Evolutionary conservation across 2,329 filamentous ascomycete species (phyloP).

Genomic region (Metarhizium anisopliae): DNA sequence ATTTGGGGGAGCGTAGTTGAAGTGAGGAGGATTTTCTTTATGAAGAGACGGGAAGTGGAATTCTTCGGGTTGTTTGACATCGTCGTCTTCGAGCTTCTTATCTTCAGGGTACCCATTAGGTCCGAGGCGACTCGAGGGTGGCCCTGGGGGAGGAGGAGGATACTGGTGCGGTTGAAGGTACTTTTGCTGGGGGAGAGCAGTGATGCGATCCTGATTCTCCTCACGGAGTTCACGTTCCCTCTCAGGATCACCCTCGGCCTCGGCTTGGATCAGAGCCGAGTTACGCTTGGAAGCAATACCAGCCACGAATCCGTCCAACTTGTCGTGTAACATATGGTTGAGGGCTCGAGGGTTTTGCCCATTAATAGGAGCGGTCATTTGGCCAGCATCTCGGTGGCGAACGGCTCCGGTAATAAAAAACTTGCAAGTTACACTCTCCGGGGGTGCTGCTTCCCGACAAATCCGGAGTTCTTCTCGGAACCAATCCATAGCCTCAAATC

Average conservation of each 20-base stretch:
- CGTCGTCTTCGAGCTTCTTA: slow-evolving; percentile 21
- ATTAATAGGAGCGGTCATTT: slow-evolving; percentile 36
- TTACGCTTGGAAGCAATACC: slow-evolving; percentile 81
- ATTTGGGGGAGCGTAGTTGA: slow-evolving; percentile 45
- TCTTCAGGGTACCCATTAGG: slow-evolving; percentile 31
- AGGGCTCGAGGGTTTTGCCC: slow-evolving; percentile 42
- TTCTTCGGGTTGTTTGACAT: slow-evolving; percentile 20
- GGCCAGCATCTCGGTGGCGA: slow-evolving; percentile 22
- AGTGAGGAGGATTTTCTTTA: slow-evolving; percentile 44
- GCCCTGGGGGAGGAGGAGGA: slow-evolving; percentile 15
- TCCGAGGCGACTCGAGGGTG: slow-evolving; percentile 7
- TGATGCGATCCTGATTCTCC: slow-evolving; percentile 79
- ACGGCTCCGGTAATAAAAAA: slow-evolving; percentile 81
- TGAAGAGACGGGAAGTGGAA: slow-evolving; percentile 52
- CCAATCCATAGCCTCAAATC: slow-evolving; percentile 92
- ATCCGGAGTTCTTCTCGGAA: slow-evolving; percentile 92
- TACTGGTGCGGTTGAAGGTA: slow-evolving; percentile 47
- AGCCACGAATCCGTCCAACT: slow-evolving; percentile 78
- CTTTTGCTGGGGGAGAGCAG: slow-evolving; percentile 64
- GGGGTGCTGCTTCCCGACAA: slow-evolving; percentile 80
- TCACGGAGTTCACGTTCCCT: slow-evolving; percentile 68
- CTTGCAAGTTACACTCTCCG: slow-evolving; percentile 82
- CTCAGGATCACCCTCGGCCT: slow-evolving; percentile 71
- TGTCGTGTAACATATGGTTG: slow-evolving; percentile 72
- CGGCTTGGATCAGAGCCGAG: slow-evolving; percentile 72